A percentile compares a stretch with the other conserved stretches of the same genome.
phyloP scores from a whole-genome alignment of 441 rosid species.

The Omphalea diandra region DNA sequence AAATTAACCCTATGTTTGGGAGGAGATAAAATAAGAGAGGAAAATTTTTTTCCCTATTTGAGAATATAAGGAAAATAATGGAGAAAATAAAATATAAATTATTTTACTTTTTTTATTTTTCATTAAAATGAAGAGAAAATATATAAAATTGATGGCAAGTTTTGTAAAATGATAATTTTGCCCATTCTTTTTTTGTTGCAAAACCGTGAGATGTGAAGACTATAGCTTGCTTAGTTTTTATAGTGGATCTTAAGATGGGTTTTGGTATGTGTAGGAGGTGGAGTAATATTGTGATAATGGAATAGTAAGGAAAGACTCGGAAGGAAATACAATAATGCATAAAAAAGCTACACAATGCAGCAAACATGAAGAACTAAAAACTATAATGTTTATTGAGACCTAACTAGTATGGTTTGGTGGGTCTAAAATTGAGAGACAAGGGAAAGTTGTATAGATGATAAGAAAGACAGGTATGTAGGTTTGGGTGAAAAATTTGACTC shows the following conservation, averaged over 20 bases:
- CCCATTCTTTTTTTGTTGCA: too few species aligned
- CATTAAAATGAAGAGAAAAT: too few species aligned
- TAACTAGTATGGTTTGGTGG: background rate
- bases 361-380: constrained; percentile 19
- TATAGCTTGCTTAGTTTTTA: constrained; percentile 30
- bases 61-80: too few species aligned
- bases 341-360: constrained; percentile 17
- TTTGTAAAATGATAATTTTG: too few species aligned
- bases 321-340: background rate
- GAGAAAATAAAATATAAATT: too few species aligned
- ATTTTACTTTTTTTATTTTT: too few species aligned
- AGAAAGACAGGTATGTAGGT: background rate
- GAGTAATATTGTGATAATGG: constrained; percentile 28
- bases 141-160: too few species aligned
- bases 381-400: constrained; percentile 10
- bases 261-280: constrained; percentile 14
- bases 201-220: constrained; percentile 36
- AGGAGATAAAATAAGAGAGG: too few species aligned
- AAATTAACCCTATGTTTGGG: too few species aligned
- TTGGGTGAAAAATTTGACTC: too few species aligned
- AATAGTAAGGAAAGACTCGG: constrained; percentile 21
- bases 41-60: too few species aligned
- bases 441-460: background rate
- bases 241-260: constrained; percentile 27
- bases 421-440: background rate